A percentile compares a stretch with the other conserved stretches of the same genome.
Conservation (phyloP, 805 yeast genomes). For the Debaryomyces maramus region DNA sequence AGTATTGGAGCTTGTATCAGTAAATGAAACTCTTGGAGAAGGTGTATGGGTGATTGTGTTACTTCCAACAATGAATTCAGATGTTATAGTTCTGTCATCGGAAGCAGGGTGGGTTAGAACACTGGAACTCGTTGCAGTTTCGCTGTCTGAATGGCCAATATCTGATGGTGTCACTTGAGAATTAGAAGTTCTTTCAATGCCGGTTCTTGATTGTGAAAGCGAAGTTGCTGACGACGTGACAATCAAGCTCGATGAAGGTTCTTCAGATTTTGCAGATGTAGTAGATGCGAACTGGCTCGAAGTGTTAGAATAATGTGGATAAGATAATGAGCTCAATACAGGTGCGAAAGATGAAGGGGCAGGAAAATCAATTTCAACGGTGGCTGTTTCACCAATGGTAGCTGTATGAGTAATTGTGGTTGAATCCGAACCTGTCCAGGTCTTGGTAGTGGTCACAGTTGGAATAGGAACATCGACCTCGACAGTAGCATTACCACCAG, state of each 20-base stretch:
- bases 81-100: too few relatives aligned
- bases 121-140: too few relatives aligned
- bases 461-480: conserved; percentile 4
- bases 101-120: too few relatives aligned
- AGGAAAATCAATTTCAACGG: neutral
- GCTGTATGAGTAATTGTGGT: conserved; percentile 1
- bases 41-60: too few relatives aligned
- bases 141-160: too few relatives aligned
- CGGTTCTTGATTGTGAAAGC: neutral
- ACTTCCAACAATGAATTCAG: too few relatives aligned
- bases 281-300: too few relatives aligned
- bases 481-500: neutral
- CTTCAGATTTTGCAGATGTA: neutral
- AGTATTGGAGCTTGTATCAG: too few relatives aligned
- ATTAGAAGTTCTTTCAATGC: neutral
- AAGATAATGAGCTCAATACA: too few relatives aligned
- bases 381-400: neutral
- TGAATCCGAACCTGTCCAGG: conserved; percentile 4
- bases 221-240: neutral
- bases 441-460: conserved; percentile 1
- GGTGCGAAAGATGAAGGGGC: neutral
- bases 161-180: neutral
- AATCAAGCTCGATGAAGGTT: neutral
- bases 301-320: too few relatives aligned
- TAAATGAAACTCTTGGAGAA: too few relatives aligned